Evolutionary conservation across 495 filamentous ascomycete species (phyloP), one percentile per base, ranked within the genome.

Genomic region (Tuber umbilicatum): DNA sequence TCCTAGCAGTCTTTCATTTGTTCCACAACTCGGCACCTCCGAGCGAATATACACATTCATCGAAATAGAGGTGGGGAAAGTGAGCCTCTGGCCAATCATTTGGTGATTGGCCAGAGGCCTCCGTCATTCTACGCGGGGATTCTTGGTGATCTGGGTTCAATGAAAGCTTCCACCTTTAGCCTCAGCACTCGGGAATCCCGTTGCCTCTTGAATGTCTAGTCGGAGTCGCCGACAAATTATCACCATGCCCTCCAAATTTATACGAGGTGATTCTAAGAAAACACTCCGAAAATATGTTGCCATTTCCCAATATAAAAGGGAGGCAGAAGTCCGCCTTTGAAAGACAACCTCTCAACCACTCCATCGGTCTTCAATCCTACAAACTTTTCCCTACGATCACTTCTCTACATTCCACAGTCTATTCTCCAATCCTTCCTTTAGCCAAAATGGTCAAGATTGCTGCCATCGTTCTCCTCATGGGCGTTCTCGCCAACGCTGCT

Each of bases 401-500:
- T n/a, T n/a, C n/a, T n/a, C n/a, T n/a, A n/a, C n/a, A n/a, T n/a
- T n/a, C n/a, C n/a, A n/a, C n/a, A n/a, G n/a, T n/a, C n/a, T 9
- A 27, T 14, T n/a, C 23, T 9, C n/a, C 23, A 55, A 55, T 27
- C n/a, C 4, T 27, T 6, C 1, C 55, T 2, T 39, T 72, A 39
- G 17, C 27, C 21, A 73, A 38, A 19, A 55, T 76, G 69, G n/a
- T 40, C 38, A 40, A 40, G 23, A 70, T 43, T 19, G 35, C 69
- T 40, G 31, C 37, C 60, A 16, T 78, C 40, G 4, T 78, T 16
- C 42, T 78, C 40, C 41, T 73, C 50, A 38, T 75, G 23, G 40
- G 72, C 73, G 37, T 69, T 0, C 40, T 73, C 39, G 71, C 55
- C 68, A 68, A 64, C 16, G 76, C 74, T 2, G 75, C 73, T 1